phyloP scores from a whole-genome alignment of 495 filamentous ascomycete species.

The Penicillium cataractarum region DNA sequence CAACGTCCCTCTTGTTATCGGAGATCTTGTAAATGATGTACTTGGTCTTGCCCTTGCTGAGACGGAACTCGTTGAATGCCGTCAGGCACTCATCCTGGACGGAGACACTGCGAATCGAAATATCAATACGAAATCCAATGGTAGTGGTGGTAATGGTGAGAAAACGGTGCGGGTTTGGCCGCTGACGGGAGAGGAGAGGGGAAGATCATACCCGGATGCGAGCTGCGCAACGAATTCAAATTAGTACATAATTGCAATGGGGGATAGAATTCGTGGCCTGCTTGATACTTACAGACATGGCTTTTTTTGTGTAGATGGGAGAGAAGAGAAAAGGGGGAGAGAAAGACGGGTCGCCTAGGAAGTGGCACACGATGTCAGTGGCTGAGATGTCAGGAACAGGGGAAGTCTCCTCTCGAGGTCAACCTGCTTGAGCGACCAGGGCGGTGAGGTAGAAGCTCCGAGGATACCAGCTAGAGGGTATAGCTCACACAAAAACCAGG shows the following conservation, averaged over 20 bases:
- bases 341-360: conserved; percentile 31
- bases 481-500: conserved; percentile 24
- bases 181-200: conserved; percentile 14
- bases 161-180: conserved; percentile 5
- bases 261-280: neutral
- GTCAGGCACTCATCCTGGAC: conserved; percentile 79
- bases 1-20: conserved; percentile 88
- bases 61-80: conserved; percentile 88
- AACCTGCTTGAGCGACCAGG: neutral
- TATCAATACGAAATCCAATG: conserved; percentile 25
- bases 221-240: conserved; percentile 35
- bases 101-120: conserved; percentile 62
- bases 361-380: conserved; percentile 40
- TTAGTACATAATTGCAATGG: conserved; percentile 19
- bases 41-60: conserved; percentile 78
- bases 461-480: conserved; percentile 11
- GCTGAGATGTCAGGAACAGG: conserved; percentile 18
- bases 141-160: conserved; percentile 3
- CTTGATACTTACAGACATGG: conserved; percentile 46
- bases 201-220: conserved; percentile 47
- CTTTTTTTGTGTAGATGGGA: conserved; percentile 33
- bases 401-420: neutral
- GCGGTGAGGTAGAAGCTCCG: neutral
- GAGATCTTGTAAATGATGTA: conserved; percentile 97
- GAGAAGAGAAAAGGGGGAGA: conserved; percentile 29